Evolutionary conservation across 164 flowering plant genomes (phyloP).

Genomic region (Umbilicus rupestris): DNA sequence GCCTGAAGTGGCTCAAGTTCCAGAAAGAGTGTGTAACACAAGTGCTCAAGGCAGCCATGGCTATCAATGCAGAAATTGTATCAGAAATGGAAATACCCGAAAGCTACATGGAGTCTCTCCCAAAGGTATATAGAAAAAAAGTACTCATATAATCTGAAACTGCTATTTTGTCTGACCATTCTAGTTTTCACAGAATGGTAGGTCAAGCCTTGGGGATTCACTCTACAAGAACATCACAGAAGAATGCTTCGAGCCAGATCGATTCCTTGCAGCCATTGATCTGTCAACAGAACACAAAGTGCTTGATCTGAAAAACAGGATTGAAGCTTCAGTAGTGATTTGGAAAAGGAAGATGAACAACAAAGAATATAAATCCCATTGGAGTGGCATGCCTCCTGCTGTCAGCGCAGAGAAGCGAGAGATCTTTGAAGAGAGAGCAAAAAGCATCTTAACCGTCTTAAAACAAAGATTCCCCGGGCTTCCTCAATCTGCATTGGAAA

Average conservation of each 20-base stretch:
- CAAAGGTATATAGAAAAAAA: conserved; percentile 41
- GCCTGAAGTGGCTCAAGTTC: conserved; percentile 51
- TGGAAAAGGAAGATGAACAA: conserved; percentile 77
- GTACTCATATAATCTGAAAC: neutral
- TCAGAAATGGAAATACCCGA: conserved; percentile 84
- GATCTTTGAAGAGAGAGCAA: conserved; percentile 82
- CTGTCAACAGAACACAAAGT: conserved; percentile 71
- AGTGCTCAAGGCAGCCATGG: conserved; percentile 90
- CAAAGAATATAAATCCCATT: conserved; percentile 62
- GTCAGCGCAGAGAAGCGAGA: conserved; percentile 79
- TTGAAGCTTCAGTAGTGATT: conserved; percentile 79
- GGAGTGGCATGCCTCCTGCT: conserved; percentile 44
- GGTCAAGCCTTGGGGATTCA: conserved; percentile 71
- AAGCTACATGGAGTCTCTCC: conserved; percentile 73
- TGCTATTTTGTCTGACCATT: neutral
- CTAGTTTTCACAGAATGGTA: conserved; percentile 45
- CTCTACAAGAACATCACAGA: conserved; percentile 69
- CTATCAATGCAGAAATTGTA: conserved; percentile 74
- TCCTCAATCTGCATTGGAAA: conserved; percentile 75
- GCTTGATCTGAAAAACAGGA: conserved; percentile 67
- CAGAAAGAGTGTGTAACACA: conserved; percentile 81
- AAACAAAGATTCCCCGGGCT: conserved; percentile 83
- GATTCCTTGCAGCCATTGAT: conserved; percentile 52
- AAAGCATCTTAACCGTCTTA: conserved; percentile 62
- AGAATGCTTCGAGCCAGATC: conserved; percentile 62